Base-by-base conservation (phyloP, 148 eudicot genomes). In the Fagopyrum tataricum region DNA sequence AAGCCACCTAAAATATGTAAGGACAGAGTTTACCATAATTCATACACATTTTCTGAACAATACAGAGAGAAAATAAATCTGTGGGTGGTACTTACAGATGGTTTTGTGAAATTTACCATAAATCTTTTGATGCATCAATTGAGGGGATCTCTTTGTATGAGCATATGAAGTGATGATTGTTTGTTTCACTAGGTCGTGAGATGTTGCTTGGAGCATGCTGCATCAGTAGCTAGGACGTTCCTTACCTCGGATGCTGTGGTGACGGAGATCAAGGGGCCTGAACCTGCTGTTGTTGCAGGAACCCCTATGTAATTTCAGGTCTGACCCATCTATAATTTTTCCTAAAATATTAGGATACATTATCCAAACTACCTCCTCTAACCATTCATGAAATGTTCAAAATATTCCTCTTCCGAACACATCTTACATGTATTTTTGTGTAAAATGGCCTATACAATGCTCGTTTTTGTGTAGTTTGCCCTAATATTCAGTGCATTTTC, bases 211-310 rank as follows among this genome's bases (percentile, higher is more conserved):
- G 92, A 86, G 82, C 87, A 88, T 78, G 86, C 92, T 55, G 84
- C 92, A 3, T 88, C 92, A 41, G 92, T 88, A 23, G 92, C 92
- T 31, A 86, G 66, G 76, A 82, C 87, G 17, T 88, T 88, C 81
- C 86, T 88, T 17, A 88, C 89, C 37, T 88, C 92, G 48, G 92
- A 88, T 73, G 92, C 92, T 31, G 92, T 88, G 1, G 92, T 88
- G 70, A 84, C 85, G 47, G 89, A 88, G 74, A 86, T 86, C 74
- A 79, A 79, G 17, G 82, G 82, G 82, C 87, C 91, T 12, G 87
- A 86, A 77, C 78, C 72, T 24, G 72, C 73, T 46, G 56, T 75
- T 24, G 77, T 80, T 71, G 72, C 76, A 40, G 87, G 80, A 31
- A 82, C 70, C 86, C 89, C 89, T 15, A 85, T 85, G 89, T 87